phyloP scores from a whole-genome alignment of 257 asterid genomes.

The Phtheirospermum japonicum region DNA sequence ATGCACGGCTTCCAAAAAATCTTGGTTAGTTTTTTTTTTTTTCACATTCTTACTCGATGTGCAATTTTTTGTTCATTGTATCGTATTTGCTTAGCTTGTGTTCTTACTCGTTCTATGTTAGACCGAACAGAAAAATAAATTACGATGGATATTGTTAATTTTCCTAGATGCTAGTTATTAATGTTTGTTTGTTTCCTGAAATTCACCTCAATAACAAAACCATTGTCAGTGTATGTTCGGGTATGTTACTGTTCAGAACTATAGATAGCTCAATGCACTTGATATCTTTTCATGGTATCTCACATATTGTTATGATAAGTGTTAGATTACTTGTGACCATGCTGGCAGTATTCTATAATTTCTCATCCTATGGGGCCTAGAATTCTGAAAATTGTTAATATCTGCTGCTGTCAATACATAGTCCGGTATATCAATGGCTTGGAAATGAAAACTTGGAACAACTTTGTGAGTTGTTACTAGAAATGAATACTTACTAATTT shows the following conservation, averaged over 20 bases:
- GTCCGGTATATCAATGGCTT: no score
- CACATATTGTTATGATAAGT: not conserved
- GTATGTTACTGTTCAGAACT: not conserved
- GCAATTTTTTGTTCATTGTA: conserved; percentile 13
- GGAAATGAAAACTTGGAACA: no score
- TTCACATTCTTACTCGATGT: conserved; percentile 17
- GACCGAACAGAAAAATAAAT: not conserved
- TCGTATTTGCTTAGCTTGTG: not conserved
- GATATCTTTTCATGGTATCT: conserved; percentile 1
- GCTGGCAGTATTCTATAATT: no score
- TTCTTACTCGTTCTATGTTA: conserved; percentile 8
- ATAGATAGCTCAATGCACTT: conserved; percentile 9
- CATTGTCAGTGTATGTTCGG: not conserved
- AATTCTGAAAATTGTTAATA: no score
- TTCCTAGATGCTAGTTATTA: not conserved
- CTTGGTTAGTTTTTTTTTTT: conserved; percentile 26
- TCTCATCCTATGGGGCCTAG: no score
- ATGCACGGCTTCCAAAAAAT: conserved; percentile 8
- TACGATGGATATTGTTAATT: not conserved
- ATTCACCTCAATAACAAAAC: not conserved
- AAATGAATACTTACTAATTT: no score
- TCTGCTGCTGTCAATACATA: no score
- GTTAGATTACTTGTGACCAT: not conserved
- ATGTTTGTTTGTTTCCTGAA: not conserved
- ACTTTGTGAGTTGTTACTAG: no score